Conservation (phyloP, 345 rosid genomes). For the Triadica sebifera region DNA sequence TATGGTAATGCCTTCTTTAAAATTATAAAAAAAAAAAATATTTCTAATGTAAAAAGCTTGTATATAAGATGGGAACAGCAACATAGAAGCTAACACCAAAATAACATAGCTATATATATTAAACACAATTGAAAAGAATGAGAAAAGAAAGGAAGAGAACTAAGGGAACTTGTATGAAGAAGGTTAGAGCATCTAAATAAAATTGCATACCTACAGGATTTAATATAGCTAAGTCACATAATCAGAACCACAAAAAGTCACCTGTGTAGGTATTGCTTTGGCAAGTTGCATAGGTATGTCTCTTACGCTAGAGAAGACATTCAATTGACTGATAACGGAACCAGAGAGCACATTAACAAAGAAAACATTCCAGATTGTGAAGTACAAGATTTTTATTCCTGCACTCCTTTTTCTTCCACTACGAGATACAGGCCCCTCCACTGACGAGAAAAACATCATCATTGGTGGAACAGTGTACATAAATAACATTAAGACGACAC, state of each 20-base stretch:
- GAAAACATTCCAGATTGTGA: slow-evolving; percentile 96
- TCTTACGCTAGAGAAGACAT: slow-evolving; percentile 54
- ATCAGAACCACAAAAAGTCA: slow-evolving; percentile 21
- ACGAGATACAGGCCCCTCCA: slow-evolving; percentile 74
- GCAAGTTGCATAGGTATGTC: slow-evolving; percentile 71
- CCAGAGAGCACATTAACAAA: slow-evolving; percentile 82
- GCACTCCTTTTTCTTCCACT: slow-evolving; percentile 83
- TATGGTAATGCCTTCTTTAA: too few relatives aligned
- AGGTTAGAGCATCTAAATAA: too few relatives aligned
- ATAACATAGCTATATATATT: too few relatives aligned
- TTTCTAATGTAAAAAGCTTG: too few relatives aligned
- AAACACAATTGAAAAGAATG: too few relatives aligned
- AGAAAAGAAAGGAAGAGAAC: too few relatives aligned
- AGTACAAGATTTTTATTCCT: slow-evolving; percentile 68
- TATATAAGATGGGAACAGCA: too few relatives aligned
- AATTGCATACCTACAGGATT: background rate
- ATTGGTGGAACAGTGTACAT: slow-evolving; percentile 76
- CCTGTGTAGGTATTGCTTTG: slow-evolving; percentile 74
- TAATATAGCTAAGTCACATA: background rate
- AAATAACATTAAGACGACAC: slow-evolving; percentile 72
- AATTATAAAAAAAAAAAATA: too few relatives aligned
- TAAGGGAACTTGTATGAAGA: too few relatives aligned
- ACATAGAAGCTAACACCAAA: too few relatives aligned
- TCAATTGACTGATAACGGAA: slow-evolving; percentile 54
- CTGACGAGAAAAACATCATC: slow-evolving; percentile 80